phyloP scores from a whole-genome alignment of 208 protist species.

The Sergeia podlipaevii region DNA sequence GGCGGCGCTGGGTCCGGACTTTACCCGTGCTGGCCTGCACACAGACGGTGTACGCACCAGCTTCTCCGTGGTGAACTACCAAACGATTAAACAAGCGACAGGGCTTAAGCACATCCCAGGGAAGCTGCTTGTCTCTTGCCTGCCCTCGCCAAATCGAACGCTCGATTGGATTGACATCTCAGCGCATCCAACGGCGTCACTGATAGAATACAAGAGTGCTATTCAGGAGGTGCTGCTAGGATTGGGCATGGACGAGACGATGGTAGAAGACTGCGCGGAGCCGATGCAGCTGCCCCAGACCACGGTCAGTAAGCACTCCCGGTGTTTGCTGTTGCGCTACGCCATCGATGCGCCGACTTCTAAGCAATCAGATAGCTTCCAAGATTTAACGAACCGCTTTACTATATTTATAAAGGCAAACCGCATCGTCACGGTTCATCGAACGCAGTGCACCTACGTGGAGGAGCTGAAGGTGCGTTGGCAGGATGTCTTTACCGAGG shows the following conservation, averaged over 20 bases:
- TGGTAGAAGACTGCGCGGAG: conserved; percentile 52
- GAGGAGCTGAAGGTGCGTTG: conserved; percentile 62
- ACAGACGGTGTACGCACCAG: conserved; percentile 51
- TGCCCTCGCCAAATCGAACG: conserved; percentile 19
- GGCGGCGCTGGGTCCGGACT: conserved; percentile 37
- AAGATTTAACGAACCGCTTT: conserved; percentile 76
- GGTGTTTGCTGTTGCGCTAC: conserved; percentile 66
- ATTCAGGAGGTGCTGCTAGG: conserved; percentile 46
- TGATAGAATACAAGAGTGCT: conserved; percentile 52
- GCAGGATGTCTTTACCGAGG: conserved; percentile 10
- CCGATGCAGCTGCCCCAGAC: conserved; percentile 74
- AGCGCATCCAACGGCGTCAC: conserved; percentile 51
- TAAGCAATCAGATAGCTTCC: conserved; percentile 53
- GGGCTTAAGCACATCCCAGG: conserved; percentile 43
- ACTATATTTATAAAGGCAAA: conserved; percentile 40
- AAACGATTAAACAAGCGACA: conserved; percentile 52
- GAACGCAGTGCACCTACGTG: conserved; percentile 56
- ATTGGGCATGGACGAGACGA: conserved; percentile 45
- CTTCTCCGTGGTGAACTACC: conserved; percentile 54
- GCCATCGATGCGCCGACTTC: conserved; percentile 32
- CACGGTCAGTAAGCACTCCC: conserved; percentile 40
- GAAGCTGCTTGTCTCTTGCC: conserved; percentile 63
- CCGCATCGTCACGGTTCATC: conserved; percentile 68
- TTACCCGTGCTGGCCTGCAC: conserved; percentile 39
- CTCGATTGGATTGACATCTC: conserved; percentile 70